phyloP scores from a whole-genome alignment of 78 protist genomes.

The Monocercomonoides exilis region DNA sequence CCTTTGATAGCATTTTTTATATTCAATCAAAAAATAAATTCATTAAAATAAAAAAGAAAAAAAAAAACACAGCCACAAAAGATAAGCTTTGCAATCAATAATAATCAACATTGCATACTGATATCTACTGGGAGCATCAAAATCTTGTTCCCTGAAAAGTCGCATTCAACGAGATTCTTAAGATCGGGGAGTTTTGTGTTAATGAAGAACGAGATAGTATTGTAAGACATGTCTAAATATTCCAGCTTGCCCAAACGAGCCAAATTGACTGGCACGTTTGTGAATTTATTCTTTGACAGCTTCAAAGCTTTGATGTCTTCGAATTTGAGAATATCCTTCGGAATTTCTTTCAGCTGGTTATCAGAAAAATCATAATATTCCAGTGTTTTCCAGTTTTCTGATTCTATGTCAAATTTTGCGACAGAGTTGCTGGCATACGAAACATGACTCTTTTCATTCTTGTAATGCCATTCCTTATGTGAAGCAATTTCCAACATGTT shows the following conservation, averaged over 20 bases:
- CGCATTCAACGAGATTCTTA: too few species aligned
- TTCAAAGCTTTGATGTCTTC: neutral
- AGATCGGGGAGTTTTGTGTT: too few species aligned
- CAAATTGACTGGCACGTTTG: neutral
- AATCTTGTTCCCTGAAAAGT: too few species aligned
- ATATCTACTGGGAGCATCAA: too few species aligned
- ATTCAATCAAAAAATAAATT: too few species aligned
- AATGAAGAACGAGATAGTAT: too few species aligned
- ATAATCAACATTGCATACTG: too few species aligned
- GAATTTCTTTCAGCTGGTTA: neutral
- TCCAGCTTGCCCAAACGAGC: neutral
- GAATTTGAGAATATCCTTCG: neutral
- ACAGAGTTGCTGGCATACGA: neutral
- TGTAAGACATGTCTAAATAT: neutral
- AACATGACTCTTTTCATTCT: neutral
- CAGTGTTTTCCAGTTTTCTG: neutral
- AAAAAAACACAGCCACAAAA: too few species aligned
- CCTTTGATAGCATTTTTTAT: too few species aligned
- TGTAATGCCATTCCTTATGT: neutral
- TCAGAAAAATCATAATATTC: neutral
- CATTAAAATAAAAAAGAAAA: too few species aligned
- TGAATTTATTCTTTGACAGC: neutral
- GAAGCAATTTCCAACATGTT: neutral
- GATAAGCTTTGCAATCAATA: too few species aligned
- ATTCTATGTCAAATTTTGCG: neutral